Evolutionary conservation across 768 basidiomycete genomes (phyloP).

Genomic region (Agrocybe chaxingu): DNA sequence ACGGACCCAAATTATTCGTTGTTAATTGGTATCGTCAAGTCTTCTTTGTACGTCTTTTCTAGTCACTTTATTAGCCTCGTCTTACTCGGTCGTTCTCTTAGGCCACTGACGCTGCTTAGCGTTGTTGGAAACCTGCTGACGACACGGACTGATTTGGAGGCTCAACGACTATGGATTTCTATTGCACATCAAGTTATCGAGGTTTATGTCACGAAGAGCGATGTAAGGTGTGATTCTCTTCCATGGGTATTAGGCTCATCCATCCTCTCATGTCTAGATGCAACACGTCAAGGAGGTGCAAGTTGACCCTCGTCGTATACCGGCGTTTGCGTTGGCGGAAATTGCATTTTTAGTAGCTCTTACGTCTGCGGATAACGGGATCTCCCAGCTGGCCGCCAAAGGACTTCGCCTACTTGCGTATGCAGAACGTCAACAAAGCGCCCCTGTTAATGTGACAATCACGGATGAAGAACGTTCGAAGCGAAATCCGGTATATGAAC

Average conservation of each 20-base stretch:
- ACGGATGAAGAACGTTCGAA: slow-evolving; percentile 64
- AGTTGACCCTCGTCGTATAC: slow-evolving; percentile 45
- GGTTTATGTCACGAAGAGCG: slow-evolving; percentile 45
- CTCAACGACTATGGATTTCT: slow-evolving; percentile 68
- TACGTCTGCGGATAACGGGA: slow-evolving; percentile 62
- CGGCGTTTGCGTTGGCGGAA: slow-evolving; percentile 67
- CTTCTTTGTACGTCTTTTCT: slow-evolving; percentile 38
- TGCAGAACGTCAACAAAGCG: slow-evolving; percentile 60
- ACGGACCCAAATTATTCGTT: slow-evolving; percentile 32
- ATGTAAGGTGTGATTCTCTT: slow-evolving; percentile 31
- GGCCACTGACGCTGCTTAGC: slow-evolving; percentile 43
- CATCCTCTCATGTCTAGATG: slow-evolving; percentile 22
- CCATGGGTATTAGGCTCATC: not conserved
- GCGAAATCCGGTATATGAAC: slow-evolving; percentile 73
- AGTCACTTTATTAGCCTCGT: not conserved
- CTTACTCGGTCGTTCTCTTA: slow-evolving; percentile 20
- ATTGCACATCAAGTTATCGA: slow-evolving; percentile 59
- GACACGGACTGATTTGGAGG: slow-evolving; percentile 55
- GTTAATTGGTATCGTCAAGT: slow-evolving; percentile 42
- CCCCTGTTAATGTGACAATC: slow-evolving; percentile 45
- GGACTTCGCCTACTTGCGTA: slow-evolving; percentile 67
- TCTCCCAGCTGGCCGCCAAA: slow-evolving; percentile 67
- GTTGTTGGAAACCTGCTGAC: slow-evolving; percentile 56
- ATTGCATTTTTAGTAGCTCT: slow-evolving; percentile 71
- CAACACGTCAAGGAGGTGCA: slow-evolving; percentile 49